These are phyloP conservation scores for Vigna hirtella DNA, from an alignment of 306 rosid species.

Conservation along the genomic window DNA sequence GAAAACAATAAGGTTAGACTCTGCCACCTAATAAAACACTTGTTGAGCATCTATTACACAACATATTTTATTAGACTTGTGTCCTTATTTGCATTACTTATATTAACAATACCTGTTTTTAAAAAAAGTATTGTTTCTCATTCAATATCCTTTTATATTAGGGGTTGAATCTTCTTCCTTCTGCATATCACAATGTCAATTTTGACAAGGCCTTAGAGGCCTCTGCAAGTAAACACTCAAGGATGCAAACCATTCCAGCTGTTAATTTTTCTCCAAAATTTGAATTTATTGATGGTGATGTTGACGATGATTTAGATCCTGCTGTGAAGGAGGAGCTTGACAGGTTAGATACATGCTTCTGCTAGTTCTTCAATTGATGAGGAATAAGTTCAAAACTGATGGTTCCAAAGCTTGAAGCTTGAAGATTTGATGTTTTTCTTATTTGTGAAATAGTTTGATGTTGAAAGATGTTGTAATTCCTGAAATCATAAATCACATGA, in stretches of 20 bases:
- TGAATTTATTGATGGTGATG: conserved; percentile 73
- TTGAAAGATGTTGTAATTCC: no score
- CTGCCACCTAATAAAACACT: conserved; percentile 9
- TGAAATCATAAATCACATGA: no score
- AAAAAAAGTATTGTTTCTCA: conserved; percentile 28
- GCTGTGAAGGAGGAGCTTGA: conserved; percentile 90
- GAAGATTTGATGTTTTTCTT: no score
- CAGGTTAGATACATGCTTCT: conserved; percentile 58
- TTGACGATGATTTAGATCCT: conserved; percentile 89
- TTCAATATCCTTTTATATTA: conserved; percentile 41
- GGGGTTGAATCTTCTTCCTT: conserved; percentile 64
- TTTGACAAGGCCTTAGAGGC: conserved; percentile 48
- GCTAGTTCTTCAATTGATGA: conserved; percentile 22
- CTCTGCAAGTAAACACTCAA: conserved; percentile 61
- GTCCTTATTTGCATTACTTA: neutral
- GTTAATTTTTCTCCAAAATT: conserved; percentile 58
- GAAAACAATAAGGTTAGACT: conserved; percentile 62
- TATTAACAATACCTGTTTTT: neutral
- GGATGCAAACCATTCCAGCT: conserved; percentile 59
- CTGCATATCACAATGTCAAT: conserved; percentile 54
- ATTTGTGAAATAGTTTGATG: no score
- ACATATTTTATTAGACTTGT: neutral
- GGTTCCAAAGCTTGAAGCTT: no score
- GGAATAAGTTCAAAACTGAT: conserved; percentile 13
- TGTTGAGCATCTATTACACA: neutral